Percentiles rank a stretch among this genome's conserved stretches.
Evolutionary conservation across 305 asterid genomes (phyloP).

Genomic region (Solanum hybrid): DNA sequence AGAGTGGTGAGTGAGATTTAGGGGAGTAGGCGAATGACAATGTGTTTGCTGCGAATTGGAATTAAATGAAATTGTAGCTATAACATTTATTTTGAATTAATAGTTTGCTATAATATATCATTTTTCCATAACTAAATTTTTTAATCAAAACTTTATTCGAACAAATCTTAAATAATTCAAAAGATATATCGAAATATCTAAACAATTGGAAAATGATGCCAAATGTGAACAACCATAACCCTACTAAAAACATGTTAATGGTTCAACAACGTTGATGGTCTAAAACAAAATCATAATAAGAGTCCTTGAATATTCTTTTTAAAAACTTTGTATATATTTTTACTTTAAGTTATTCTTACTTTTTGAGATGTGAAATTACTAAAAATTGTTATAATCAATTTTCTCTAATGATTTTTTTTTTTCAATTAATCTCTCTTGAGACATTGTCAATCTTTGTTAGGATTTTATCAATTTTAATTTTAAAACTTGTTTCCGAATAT

Average conservation of each 20-base stretch:
- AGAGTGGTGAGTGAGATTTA: no score
- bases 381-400: neutral
- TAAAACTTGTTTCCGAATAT: neutral
- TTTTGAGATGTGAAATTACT: neutral
- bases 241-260: neutral
- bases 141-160: neutral
- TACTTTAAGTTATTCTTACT: neutral
- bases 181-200: neutral
- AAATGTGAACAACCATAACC: neutral
- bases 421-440: neutral
- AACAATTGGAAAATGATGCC: neutral
- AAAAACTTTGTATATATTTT: neutral
- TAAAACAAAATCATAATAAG: neutral
- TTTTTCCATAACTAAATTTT: neutral
- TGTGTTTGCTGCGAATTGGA: no score
- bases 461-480: neutral
- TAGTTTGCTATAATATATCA: no score
- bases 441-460: neutral
- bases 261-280: neutral
- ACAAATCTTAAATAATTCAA: neutral
- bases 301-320: neutral
- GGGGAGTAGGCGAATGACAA: no score
- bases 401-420: neutral
- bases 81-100: no score
- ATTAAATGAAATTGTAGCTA: no score